phyloP scores from a whole-genome alignment of 257 asterid species.

The Solanum megistacrolobum region DNA sequence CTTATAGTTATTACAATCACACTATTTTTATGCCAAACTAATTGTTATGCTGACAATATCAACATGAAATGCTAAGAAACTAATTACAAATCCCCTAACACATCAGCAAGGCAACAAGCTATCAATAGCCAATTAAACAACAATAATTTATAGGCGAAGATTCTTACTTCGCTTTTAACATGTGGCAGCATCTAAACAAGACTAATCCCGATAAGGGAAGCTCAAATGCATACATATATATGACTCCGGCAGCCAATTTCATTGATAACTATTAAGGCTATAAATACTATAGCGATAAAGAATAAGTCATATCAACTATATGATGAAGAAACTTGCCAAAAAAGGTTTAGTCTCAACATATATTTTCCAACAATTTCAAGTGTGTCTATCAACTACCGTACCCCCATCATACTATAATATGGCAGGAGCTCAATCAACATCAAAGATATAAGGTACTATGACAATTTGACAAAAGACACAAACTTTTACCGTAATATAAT shows the following conservation, averaged over 20 bases:
- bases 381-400: neutral
- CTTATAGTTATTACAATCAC: neutral
- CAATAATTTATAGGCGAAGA: too few species aligned
- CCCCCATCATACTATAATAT: neutral
- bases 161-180: too few species aligned
- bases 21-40: neutral
- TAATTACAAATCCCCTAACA: neutral
- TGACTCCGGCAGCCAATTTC: neutral
- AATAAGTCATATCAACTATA: neutral
- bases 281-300: neutral
- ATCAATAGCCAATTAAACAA: neutral
- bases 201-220: neutral
- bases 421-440: neutral
- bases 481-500: neutral
- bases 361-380: neutral
- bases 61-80: neutral
- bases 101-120: neutral
- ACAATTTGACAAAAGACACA: neutral
- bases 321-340: too few species aligned
- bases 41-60: neutral
- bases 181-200: neutral
- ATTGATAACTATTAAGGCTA: neutral
- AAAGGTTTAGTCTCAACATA: neutral
- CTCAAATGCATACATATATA: neutral
- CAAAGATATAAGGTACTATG: neutral